Evolutionary conservation across 2,329 filamentous ascomycete genomes (phyloP).

Genomic region (Botrytis porri): DNA sequence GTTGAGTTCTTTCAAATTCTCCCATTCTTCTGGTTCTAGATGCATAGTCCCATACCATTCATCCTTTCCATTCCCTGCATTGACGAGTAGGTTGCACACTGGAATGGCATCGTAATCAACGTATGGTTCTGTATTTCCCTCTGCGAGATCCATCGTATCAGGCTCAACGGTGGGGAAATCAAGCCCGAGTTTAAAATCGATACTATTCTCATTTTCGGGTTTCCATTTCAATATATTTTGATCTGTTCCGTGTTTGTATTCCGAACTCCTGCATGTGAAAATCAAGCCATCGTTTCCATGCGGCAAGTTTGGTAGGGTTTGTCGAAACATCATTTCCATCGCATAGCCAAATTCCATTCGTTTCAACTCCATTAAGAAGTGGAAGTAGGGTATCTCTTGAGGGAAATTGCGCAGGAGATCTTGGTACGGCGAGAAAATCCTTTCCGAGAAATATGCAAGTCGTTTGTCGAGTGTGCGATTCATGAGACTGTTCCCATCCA

Average conservation of each 20-base stretch:
- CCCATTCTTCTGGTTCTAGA: conserved; percentile 78
- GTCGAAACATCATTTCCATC: conserved; percentile 86
- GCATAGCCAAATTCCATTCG: conserved; percentile 85
- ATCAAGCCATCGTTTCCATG: conserved; percentile 97
- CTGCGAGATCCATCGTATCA: conserved; percentile 63
- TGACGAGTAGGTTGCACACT: conserved; percentile 68
- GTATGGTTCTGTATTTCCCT: conserved; percentile 61
- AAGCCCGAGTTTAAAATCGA: conserved; percentile 83
- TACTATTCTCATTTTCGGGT: conserved; percentile 87
- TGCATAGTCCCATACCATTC: conserved; percentile 62
- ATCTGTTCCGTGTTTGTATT: conserved; percentile 89
- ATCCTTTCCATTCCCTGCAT: conserved; percentile 56
- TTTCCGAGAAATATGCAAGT: conserved; percentile 78
- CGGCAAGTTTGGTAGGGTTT: conserved; percentile 76
- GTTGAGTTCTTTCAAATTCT: conserved; percentile 67
- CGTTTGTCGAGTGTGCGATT: conserved; percentile 82
- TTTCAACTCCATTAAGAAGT: conserved; percentile 85
- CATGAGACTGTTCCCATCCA: conserved; percentile 75
- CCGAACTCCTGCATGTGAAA: conserved; percentile 87
- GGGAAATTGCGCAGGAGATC: conserved; percentile 63
- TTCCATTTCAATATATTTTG: conserved; percentile 97
- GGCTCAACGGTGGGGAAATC: conserved; percentile 71
- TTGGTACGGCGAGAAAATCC: conserved; percentile 70
- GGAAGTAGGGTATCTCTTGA: conserved; percentile 65
- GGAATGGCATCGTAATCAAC: conserved; percentile 80